A percentile compares a stretch with the other conserved stretches of the same genome.
phyloP scores from a whole-genome alignment of 345 rosid species.

The Stellera chamaejasme region DNA sequence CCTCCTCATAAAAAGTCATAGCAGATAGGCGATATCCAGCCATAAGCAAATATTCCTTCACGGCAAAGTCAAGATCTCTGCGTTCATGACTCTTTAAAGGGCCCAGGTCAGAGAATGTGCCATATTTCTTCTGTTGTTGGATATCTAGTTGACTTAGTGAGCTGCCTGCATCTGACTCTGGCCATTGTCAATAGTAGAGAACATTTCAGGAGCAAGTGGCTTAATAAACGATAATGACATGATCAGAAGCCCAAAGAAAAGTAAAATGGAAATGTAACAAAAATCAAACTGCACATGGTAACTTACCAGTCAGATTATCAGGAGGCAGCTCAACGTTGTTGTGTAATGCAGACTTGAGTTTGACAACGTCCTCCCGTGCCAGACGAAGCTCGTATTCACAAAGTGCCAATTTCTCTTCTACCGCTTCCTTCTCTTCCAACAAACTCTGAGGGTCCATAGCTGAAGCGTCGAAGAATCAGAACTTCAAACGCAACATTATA shows the following conservation, averaged over 20 bases:
- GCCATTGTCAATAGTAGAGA: conserved; percentile 7
- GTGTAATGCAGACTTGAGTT: conserved; percentile 53
- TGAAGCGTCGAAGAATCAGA: conserved; percentile 23
- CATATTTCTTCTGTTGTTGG: conserved; percentile 40
- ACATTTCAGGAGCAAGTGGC: background rate
- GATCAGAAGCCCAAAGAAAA: too few species aligned
- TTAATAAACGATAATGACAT: background rate
- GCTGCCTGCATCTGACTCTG: conserved; percentile 40
- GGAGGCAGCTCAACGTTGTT: conserved; percentile 39
- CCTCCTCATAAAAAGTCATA: conserved; percentile 92
- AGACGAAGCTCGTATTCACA: conserved; percentile 76
- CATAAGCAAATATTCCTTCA: conserved; percentile 76
- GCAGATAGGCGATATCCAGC: conserved; percentile 89
- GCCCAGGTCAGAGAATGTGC: conserved; percentile 57
- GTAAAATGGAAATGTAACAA: too few species aligned
- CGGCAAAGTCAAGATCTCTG: conserved; percentile 72
- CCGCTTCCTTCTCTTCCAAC: conserved; percentile 68
- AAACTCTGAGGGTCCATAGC: conserved; percentile 87
- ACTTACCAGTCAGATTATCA: conserved; percentile 37
- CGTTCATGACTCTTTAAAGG: conserved; percentile 75
- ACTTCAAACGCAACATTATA: conserved; percentile 6
- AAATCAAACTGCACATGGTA: background rate
- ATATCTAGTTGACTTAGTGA: conserved; percentile 31
- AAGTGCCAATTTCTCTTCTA: conserved; percentile 64
- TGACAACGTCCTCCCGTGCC: conserved; percentile 71